Evolutionary conservation across 2,329 filamentous ascomycete species (phyloP), one percentile per base, ranked within the genome.

Genomic region (Fusarium luffae): DNA sequence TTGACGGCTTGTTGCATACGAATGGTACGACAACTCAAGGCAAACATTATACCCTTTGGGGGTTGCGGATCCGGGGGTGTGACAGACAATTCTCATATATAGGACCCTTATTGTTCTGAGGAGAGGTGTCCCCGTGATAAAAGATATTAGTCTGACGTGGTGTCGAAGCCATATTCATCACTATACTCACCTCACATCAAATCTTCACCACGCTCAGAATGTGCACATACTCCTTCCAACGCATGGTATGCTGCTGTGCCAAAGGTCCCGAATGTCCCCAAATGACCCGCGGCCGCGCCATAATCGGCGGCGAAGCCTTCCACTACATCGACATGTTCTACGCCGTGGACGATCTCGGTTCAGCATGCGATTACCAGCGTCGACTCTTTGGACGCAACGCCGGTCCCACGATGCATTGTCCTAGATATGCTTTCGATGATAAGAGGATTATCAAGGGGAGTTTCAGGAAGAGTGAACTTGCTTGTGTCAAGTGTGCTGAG

Each of bases 151-250:
- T 37, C 32, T 18, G 32, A 34, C 32, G 16, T 3, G 32, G 32
- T 10, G 32, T 34, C 16, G 14, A 18, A 34, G 32, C 32, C 32
- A 18, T 34, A 18, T 9, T 4, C 14, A 34, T 34, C 32, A 2
- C 32, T 8, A 18, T 34, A 34, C 16, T 34, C 32, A 34, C 32
- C 32, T 34, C 16, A 34, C 18, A n/a, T 7, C 19, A 43, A 16
- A 19, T 30, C 28, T 5, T 21, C 13, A 10, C 5, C 16, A 3
- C 3, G 11, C 7, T 30, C 18, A 47, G 3, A 44, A 75, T 75
- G 74, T 75, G 74, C 59, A 75, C 74, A 48, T 75, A 75, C 51
- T 71, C 73, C 0, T 75, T 74, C 63, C 70, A 75, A 51, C 72
- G 72, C 49, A 63, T 71, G 54, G 72, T 74, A 52, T 75, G 74